Conservation (phyloP, 176 grass and related monocot genomes). For the Rhynchospora tenuis region DNA sequence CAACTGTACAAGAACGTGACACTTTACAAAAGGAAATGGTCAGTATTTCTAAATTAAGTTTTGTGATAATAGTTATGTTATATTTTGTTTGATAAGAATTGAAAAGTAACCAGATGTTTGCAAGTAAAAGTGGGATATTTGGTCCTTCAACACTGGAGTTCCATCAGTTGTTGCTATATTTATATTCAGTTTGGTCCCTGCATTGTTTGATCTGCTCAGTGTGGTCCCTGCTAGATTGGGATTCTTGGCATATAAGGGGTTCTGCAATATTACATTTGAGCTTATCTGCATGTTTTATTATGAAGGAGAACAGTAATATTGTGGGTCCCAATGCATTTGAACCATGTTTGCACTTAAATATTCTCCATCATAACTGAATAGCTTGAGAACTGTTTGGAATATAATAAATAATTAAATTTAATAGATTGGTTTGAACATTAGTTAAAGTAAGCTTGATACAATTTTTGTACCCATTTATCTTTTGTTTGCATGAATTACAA, state of each 20-base stretch:
- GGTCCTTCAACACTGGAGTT: neutral
- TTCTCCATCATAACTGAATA: neutral
- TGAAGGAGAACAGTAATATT: neutral
- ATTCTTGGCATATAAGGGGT: neutral
- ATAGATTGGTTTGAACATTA: neutral
- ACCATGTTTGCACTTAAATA: neutral
- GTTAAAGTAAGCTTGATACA: neutral
- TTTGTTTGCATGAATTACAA: neutral
- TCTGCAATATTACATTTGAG: neutral
- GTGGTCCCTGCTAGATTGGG: neutral
- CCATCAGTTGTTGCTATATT: neutral
- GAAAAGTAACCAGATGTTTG: neutral
- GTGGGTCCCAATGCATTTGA: neutral
- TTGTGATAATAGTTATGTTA: neutral
- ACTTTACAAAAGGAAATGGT: constrained; percentile 84
- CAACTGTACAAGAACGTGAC: constrained; percentile 57
- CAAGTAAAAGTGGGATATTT: neutral
- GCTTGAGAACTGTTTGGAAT: neutral
- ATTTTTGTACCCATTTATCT: neutral
- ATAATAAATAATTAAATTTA: neutral
- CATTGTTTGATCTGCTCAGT: neutral
- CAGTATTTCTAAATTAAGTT: constrained; percentile 13
- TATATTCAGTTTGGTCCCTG: neutral
- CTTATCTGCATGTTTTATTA: neutral
- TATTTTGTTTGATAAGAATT: neutral